phyloP scores from a whole-genome alignment of 208 protist genomes.

The Leishmania tarentolae region DNA sequence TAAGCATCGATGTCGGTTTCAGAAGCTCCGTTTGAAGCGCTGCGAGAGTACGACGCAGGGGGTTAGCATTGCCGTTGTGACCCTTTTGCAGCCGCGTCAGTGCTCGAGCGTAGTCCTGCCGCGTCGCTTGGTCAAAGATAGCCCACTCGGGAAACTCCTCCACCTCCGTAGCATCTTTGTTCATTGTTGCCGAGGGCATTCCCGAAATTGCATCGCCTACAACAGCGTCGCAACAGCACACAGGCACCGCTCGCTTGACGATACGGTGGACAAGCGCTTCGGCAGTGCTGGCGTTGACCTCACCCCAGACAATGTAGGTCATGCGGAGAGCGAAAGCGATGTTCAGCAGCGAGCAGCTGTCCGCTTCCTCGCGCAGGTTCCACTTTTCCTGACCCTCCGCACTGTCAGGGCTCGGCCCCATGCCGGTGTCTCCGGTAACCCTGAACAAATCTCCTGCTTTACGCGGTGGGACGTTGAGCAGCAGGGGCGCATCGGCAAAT shows the following conservation, averaged over 20 bases:
- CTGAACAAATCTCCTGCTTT: not conserved
- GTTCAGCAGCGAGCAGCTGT: slow-evolving; percentile 72
- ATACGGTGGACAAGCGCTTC: slow-evolving; percentile 16
- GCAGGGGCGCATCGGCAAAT: slow-evolving; percentile 73
- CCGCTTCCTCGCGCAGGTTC: slow-evolving; percentile 73
- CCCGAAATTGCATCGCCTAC: not conserved
- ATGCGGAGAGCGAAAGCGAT: slow-evolving; percentile 72
- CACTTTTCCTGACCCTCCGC: slow-evolving; percentile 33
- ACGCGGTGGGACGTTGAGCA: slow-evolving; percentile 45
- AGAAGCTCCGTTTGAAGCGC: not conserved
- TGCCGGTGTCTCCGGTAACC: slow-evolving; percentile 3
- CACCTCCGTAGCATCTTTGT: not conserved
- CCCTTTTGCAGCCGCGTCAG: slow-evolving; percentile 12
- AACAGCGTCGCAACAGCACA: slow-evolving; percentile 7
- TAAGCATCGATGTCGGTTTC: not conserved
- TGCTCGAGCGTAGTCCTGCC: slow-evolving; percentile 14
- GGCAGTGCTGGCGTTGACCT: slow-evolving; percentile 17
- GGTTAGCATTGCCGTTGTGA: slow-evolving; percentile 30
- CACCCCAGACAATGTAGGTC: slow-evolving; percentile 83
- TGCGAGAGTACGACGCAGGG: slow-evolving; percentile 24
- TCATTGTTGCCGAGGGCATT: not conserved
- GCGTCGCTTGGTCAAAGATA: slow-evolving; percentile 16
- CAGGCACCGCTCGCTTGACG: slow-evolving; percentile 16
- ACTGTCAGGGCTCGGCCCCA: not conserved
- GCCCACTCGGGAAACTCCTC: slow-evolving; percentile 25